Base-by-base conservation (phyloP, 2,329 filamentous ascomycete genomes). In the Sporothrix variecibatus region DNA sequence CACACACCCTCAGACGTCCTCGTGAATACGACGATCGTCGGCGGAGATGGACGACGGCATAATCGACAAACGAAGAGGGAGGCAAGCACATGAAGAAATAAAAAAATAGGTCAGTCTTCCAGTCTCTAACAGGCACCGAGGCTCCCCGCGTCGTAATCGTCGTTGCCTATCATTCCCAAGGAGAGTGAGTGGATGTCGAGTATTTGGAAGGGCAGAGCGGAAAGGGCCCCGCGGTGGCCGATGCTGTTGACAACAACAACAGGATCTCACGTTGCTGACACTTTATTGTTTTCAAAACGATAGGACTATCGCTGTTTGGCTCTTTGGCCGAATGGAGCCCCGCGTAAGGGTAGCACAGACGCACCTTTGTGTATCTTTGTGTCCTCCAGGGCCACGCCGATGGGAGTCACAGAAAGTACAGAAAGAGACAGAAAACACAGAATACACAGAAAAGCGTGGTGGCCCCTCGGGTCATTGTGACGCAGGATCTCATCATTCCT, bases 261-360 rank as follows among this genome's bases (percentile, higher is more conserved):
- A 46, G 38, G 23, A 67, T 67, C 62, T 67, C 62, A 67, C 62
- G 6, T 67, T 67, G 62, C 62, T 67, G 62, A 67, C 62, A 38
- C 11, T 23, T 28, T 43, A 46, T 67, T 26, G n/a, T 20, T 43
- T 65, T n/a, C 23, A 46, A 56, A 56, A 12, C 23, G 23, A 15
- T 23, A 56, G 17, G 15, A 56, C 34, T 8, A 34, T 34, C 34
- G 46, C 23, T 3, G 12, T 49, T 12, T 49, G 34, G 34, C 31
- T 38, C 38, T 17, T 46, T 67, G 62, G 62, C 34, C 62, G 38
- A 67, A 67, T 46, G 34, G 40, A 46, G 38, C 11, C 38, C 40
- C 62, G 62, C 34, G 38, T 7, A 43, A 46, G 38, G 62, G 62
- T 67, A 28, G 38, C 38, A 67, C 62, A 46, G 23, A 23, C 38